A percentile compares a stretch with the other conserved stretches of the same genome.
Conservation (phyloP, 768 basidiomycete species). For the Porpolomopsis calyptriformis region DNA sequence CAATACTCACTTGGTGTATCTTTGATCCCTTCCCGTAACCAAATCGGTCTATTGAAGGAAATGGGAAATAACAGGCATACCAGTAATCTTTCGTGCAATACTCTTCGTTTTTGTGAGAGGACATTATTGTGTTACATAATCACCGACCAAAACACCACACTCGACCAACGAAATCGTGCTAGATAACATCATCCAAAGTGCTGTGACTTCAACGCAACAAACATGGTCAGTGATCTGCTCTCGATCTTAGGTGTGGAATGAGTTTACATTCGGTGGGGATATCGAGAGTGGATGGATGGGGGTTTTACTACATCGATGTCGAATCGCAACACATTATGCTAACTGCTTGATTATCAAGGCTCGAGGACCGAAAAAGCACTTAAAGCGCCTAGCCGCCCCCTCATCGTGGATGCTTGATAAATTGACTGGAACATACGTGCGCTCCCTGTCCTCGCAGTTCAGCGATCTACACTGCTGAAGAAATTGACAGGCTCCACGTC, state of each 20-base stretch:
- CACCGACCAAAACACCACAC: too few species aligned
- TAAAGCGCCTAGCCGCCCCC: slow-evolving; percentile 95
- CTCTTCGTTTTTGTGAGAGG: slow-evolving; percentile 57
- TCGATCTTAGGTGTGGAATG: not conserved
- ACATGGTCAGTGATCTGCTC: slow-evolving; percentile 6
- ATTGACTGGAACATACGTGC: slow-evolving; percentile 86
- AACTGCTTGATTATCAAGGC: slow-evolving; percentile 38
- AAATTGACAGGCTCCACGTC: slow-evolving; percentile 73
- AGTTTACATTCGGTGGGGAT: not conserved
- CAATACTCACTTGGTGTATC: slow-evolving; percentile 51
- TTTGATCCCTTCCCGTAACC: slow-evolving; percentile 46
- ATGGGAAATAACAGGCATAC: slow-evolving; percentile 25
- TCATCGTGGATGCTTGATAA: slow-evolving; percentile 99
- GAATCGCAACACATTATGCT: not conserved
- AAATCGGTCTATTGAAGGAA: not conserved
- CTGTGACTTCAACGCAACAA: not conserved
- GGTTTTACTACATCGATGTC: not conserved
- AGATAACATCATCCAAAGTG: not conserved
- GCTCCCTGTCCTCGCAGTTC: slow-evolving; percentile 18
- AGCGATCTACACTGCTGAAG: slow-evolving; percentile 1
- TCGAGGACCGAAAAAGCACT: slow-evolving; percentile 97
- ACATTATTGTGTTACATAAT: slow-evolving; percentile 5
- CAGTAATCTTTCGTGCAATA: slow-evolving; percentile 64
- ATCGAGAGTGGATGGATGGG: slow-evolving; percentile 1
- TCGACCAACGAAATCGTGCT: not conserved